Percentiles rank a stretch among this genome's conserved stretches.
These are phyloP conservation scores for Epichloe gansuensis DNA, from an alignment of 2,329 filamentous ascomycete species.

Conservation along the genomic window DNA sequence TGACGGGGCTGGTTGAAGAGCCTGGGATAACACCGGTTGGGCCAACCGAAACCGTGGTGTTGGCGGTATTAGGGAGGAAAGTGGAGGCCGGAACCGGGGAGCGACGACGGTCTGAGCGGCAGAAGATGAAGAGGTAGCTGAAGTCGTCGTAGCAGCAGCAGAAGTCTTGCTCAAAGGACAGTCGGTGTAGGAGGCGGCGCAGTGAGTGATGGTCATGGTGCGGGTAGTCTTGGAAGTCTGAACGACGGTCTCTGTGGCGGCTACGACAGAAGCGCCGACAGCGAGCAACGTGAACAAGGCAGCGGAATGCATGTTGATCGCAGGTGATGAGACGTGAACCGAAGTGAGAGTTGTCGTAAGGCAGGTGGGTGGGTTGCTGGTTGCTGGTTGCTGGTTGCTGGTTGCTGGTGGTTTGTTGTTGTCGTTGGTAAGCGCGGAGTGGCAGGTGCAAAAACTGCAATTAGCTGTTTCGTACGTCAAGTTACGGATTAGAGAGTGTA, in stretches of 20 bases:
- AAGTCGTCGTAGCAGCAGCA: slow-evolving; percentile 3
- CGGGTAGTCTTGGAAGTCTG: slow-evolving; percentile 32
- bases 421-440: not conserved
- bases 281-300: slow-evolving; percentile 29
- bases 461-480: no score
- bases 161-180: slow-evolving; percentile 26
- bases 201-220: slow-evolving; percentile 35
- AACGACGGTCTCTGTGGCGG: slow-evolving; percentile 26
- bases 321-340: not conserved
- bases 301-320: slow-evolving; percentile 35
- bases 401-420: not conserved
- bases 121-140: slow-evolving; percentile 17
- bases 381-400: no score
- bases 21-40: slow-evolving; percentile 9
- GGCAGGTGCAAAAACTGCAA: not conserved
- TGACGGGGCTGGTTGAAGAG: slow-evolving; percentile 10
- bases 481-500: not conserved
- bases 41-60: slow-evolving; percentile 14
- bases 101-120: slow-evolving; percentile 5
- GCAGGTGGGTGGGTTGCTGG: not conserved
- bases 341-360: not conserved
- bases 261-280: slow-evolving; percentile 26
- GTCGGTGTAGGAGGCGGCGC: slow-evolving; percentile 30
- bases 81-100: not conserved
- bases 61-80: slow-evolving; percentile 4